Evolutionary conservation across 768 basidiomycete species (phyloP), one percentile per base, ranked within the genome.

Genomic region (Suillus placidus): DNA sequence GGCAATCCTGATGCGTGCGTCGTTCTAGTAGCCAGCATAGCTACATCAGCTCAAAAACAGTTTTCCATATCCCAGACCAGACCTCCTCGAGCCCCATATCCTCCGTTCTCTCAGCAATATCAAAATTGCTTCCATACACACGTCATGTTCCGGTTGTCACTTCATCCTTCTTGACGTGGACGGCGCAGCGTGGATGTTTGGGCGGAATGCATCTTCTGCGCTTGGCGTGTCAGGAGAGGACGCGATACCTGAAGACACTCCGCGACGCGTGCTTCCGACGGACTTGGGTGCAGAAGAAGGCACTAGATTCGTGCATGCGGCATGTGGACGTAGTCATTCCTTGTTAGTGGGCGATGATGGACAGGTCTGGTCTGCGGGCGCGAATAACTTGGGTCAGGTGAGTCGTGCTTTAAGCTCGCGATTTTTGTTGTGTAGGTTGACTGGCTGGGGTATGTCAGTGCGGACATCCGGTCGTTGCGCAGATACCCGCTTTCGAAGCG

Each of bases 141-240:
- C 92, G 12, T 90, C 91, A 2, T 92, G 91, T 70, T 84, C 80
- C 12, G 87, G 87, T 8, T 94, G 91, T 72, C 92, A 95, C 73
- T 89, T 86, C 70, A 86, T 95, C 49, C 87, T 82, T 16, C 75
- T 95, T 67, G 92, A 93, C 79, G 70, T 84, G 30, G 84, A 89
- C 61, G 95, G 94, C 8, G 83, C 85, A 45, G 97, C 95, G 10
- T 95, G 94, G 89, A 77, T 98, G 70, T 93, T 96, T 73, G 97
- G 97, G 8, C 88, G 94, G 62, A 94, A 94, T 77, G 87, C 86
- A 47, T 88, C 82, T 64, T 81, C 85, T 64, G 85, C 85, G 51
- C 83, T 95, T 4, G 91, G 92, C n/a, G 78, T 87, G 10, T 71
- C 84, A 16, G 81, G 79, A 34, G 80, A 82, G 65, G 85, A 86